Percentiles rank a stretch among this genome's conserved stretches.
phyloP scores from a whole-genome alignment of 768 basidiomycete genomes.

The Amanita pseudoporphyria region DNA sequence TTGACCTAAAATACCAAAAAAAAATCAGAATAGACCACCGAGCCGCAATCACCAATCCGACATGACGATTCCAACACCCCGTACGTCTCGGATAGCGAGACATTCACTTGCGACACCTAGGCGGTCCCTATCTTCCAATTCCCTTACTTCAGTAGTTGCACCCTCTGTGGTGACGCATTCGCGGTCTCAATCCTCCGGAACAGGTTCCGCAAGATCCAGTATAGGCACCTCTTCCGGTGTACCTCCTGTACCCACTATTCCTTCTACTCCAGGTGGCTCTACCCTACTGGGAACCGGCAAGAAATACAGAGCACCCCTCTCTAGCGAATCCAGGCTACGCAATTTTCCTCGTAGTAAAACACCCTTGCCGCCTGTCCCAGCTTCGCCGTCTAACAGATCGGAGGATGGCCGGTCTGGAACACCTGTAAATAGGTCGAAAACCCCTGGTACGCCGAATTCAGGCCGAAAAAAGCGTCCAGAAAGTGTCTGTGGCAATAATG shows the following conservation, averaged over 20 bases:
- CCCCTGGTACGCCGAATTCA: slow-evolving; percentile 39
- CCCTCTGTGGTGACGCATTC: background rate
- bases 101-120: slow-evolving; percentile 2
- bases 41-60: background rate
- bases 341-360: slow-evolving; percentile 15
- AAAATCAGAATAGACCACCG: no score
- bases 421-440: slow-evolving; percentile 32
- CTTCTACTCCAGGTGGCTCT: background rate
- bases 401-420: slow-evolving; percentile 11
- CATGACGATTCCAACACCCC: slow-evolving; percentile 2
- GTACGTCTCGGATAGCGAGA: background rate
- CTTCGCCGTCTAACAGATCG: slow-evolving; percentile 22
- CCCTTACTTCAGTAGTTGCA: background rate
- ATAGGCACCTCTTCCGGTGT: background rate
- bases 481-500: background rate
- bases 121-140: slow-evolving; percentile 2
- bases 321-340: slow-evolving; percentile 26
- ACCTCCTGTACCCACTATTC: background rate
- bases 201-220: background rate
- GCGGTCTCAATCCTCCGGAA: background rate
- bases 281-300: slow-evolving; percentile 31
- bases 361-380: slow-evolving; percentile 37
- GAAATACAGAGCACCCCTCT: slow-evolving; percentile 61
- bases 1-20: background rate
- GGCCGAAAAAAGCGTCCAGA: background rate